phyloP scores from a whole-genome alignment of 805 yeast species.

The Metschnikowia rubicola region DNA sequence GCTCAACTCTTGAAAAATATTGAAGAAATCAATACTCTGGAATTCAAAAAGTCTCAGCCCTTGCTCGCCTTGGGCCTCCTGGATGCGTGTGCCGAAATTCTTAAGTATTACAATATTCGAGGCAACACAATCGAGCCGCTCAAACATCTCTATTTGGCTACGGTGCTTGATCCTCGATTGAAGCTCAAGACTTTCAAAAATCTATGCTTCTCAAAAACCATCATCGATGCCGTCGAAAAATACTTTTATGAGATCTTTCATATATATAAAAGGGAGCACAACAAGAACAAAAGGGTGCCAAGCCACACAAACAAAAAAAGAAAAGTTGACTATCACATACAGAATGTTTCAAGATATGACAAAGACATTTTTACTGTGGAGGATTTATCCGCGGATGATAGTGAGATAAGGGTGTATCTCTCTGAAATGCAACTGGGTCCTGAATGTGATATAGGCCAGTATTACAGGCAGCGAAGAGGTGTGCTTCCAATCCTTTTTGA shows the following conservation, averaged over 20 bases:
- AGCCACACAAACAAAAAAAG: too few relatives aligned
- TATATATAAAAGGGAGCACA: neutral
- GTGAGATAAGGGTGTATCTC: neutral
- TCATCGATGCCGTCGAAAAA: neutral
- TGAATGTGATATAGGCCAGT: neutral
- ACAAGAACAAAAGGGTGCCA: neutral
- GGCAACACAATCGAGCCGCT: neutral
- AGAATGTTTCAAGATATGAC: too few relatives aligned
- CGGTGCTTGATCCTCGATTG: neutral
- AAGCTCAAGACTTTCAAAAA: neutral
- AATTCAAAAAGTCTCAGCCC: neutral
- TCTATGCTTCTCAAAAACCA: neutral
- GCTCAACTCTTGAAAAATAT: too few relatives aligned
- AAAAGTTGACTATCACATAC: too few relatives aligned
- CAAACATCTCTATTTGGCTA: constrained; percentile 1
- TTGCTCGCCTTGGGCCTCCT: neutral
- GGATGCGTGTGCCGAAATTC: neutral
- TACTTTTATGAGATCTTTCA: neutral
- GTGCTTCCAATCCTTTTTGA: neutral
- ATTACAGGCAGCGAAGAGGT: neutral
- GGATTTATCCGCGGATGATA: neutral
- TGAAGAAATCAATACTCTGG: neutral
- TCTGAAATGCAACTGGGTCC: neutral
- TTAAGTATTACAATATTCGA: neutral
- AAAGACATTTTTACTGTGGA: too few relatives aligned